A percentile compares a stretch with the other conserved stretches of the same genome.
phyloP scores from a whole-genome alignment of 805 yeast species.

The Lachancea quebecensis region DNA sequence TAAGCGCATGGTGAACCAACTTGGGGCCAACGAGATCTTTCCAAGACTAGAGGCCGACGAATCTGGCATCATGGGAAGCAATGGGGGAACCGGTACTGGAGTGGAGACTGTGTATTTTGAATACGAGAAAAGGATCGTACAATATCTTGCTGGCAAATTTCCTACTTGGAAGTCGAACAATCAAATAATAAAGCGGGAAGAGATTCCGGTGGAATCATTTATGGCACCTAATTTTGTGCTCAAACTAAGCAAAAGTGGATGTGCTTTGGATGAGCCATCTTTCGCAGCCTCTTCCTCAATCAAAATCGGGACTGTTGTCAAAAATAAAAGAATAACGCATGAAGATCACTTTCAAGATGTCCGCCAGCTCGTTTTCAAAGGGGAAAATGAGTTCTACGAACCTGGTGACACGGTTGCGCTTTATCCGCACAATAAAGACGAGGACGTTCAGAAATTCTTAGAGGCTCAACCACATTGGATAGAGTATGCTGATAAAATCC shows the following conservation, averaged over 20 bases:
- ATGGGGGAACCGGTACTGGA: slow-evolving; percentile 33
- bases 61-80: slow-evolving; percentile 58
- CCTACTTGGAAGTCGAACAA: slow-evolving; percentile 32
- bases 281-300: slow-evolving; percentile 17
- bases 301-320: slow-evolving; percentile 39
- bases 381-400: slow-evolving; percentile 31
- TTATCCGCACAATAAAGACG: slow-evolving; percentile 64
- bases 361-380: slow-evolving; percentile 45
- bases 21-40: slow-evolving; percentile 71
- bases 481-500: slow-evolving; percentile 54
- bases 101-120: slow-evolving; percentile 68
- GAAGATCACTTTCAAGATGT: slow-evolving; percentile 86
- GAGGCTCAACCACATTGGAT: slow-evolving; percentile 65
- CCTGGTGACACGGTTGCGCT: slow-evolving; percentile 83
- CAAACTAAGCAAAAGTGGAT: not conserved
- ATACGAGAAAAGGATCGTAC: slow-evolving; percentile 54
- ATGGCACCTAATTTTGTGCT: slow-evolving; percentile 26
- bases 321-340: slow-evolving; percentile 59
- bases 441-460: slow-evolving; percentile 57
- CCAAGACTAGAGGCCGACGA: slow-evolving; percentile 88
- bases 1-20: slow-evolving; percentile 57
- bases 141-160: slow-evolving; percentile 27
- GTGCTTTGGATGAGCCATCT: slow-evolving; percentile 1
- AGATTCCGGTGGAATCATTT: slow-evolving; percentile 19
- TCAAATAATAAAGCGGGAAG: slow-evolving; percentile 14